Conservation (phyloP, 179 eudicot species). For the Spinacia oleracea region DNA sequence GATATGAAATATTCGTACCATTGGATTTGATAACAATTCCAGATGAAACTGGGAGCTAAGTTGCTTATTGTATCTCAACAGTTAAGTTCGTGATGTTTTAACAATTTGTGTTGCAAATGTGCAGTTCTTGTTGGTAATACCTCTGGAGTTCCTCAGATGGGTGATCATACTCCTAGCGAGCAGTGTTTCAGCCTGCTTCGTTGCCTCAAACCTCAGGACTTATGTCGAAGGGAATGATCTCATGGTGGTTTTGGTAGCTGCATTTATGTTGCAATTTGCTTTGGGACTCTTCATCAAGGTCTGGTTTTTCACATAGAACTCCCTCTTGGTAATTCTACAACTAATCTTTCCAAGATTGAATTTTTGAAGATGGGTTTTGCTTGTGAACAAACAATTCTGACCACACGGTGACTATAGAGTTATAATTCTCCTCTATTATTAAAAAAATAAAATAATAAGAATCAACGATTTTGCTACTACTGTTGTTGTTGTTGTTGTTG, state of each 20-base stretch:
- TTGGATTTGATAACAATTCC: neutral
- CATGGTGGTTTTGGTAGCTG: slow-evolving; percentile 57
- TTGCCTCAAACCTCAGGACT: slow-evolving; percentile 68
- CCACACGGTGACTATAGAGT: neutral
- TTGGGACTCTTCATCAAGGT: slow-evolving; percentile 84
- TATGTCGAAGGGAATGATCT: slow-evolving; percentile 55
- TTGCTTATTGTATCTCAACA: neutral
- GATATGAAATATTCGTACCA: neutral
- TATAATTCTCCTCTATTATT: neutral
- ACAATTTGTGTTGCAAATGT: slow-evolving; percentile 15
- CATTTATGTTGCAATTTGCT: slow-evolving; percentile 72
- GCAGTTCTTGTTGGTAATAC: slow-evolving; percentile 80
- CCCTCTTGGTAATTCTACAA: neutral
- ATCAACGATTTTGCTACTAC: neutral
- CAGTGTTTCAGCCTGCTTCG: slow-evolving; percentile 75
- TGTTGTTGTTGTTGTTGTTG: neutral
- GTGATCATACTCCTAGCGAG: slow-evolving; percentile 59
- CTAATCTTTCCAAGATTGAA: neutral
- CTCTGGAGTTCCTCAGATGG: slow-evolving; percentile 83
- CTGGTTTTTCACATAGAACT: slow-evolving; percentile 67
- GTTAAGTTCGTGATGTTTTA: neutral
- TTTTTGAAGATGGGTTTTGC: neutral
- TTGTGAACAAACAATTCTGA: neutral
- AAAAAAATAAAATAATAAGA: neutral
- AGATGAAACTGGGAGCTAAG: neutral